phyloP scores from a whole-genome alignment of 176 grass and related monocot species.

The Panicum miliaceum region DNA sequence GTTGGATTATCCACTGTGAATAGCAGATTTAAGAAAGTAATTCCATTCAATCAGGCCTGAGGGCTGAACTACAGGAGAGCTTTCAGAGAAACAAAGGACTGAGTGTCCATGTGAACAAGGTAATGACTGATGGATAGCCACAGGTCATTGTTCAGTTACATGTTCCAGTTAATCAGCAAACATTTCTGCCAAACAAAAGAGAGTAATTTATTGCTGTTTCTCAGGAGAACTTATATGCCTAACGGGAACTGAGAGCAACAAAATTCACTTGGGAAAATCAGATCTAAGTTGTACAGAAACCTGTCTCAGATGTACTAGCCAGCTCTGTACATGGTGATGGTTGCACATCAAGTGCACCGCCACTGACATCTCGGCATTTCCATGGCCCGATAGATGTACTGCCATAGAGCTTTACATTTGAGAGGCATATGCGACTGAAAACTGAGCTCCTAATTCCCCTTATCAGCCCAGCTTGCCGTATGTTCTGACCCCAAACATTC shows the following conservation, averaged over 20 bases:
- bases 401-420: conserved; percentile 59
- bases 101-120: background rate
- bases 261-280: conserved; percentile 11
- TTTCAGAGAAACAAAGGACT: conserved; percentile 4
- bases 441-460: conserved; percentile 61
- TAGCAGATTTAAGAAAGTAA: background rate
- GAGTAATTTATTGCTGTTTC: conserved; percentile 24
- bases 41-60: background rate
- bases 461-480: conserved; percentile 64
- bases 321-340: conserved; percentile 62
- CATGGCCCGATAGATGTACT: conserved; percentile 40
- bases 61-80: conserved; percentile 9
- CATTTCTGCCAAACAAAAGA: background rate
- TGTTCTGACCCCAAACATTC: conserved; percentile 65
- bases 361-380: conserved; percentile 62
- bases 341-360: conserved; percentile 56
- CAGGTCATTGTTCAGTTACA: conserved; percentile 25
- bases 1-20: background rate
- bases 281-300: conserved; percentile 52
- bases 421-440: conserved; percentile 74
- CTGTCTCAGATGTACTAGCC: conserved; percentile 47
- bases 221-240: conserved; percentile 14
- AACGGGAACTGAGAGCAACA: background rate
- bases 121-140: background rate
- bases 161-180: background rate